Evolutionary conservation across 2,329 filamentous ascomycete genomes (phyloP).

Genomic region (Amylocarpus encephaloides): DNA sequence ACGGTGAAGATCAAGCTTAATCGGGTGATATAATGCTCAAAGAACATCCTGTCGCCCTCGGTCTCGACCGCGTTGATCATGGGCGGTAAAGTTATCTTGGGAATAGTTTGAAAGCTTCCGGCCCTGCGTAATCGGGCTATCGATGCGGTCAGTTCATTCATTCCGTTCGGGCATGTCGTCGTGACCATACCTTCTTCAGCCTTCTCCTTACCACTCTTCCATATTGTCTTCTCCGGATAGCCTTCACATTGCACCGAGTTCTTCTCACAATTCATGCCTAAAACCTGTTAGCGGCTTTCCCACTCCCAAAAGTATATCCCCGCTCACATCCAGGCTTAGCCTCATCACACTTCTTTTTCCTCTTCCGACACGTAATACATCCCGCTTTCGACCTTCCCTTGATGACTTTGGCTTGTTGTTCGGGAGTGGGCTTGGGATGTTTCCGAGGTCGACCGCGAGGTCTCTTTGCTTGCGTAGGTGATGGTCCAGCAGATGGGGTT

Average conservation of each 20-base stretch:
- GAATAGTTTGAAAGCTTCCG: constrained; percentile 35
- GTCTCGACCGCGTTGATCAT: constrained; percentile 80
- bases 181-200: constrained; percentile 55
- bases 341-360: constrained; percentile 70
- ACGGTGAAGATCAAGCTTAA: constrained; percentile 77
- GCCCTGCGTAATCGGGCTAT: constrained; percentile 44
- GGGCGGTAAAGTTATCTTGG: constrained; percentile 51
- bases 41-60: constrained; percentile 69
- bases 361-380: constrained; percentile 59
- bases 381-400: constrained; percentile 71
- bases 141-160: constrained; percentile 25
- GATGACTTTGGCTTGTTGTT: constrained; percentile 59
- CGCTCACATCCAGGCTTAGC: constrained; percentile 60
- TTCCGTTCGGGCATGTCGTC: constrained; percentile 16
- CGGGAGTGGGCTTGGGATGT: constrained; percentile 53
- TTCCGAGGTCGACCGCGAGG: constrained; percentile 79
- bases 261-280: constrained; percentile 84
- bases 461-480: constrained; percentile 41
- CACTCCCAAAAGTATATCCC: constrained; percentile 19
- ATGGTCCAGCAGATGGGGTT: constrained; percentile 13
- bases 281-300: constrained; percentile 17
- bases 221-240: constrained; percentile 78
- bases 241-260: constrained; percentile 89
- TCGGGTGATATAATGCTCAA: constrained; percentile 75
- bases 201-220: constrained; percentile 76